Percentiles rank a stretch among this genome's conserved stretches.
Conservation (phyloP, 1,284 basidiomycete species). For the Cryptococcus sp. region DNA sequence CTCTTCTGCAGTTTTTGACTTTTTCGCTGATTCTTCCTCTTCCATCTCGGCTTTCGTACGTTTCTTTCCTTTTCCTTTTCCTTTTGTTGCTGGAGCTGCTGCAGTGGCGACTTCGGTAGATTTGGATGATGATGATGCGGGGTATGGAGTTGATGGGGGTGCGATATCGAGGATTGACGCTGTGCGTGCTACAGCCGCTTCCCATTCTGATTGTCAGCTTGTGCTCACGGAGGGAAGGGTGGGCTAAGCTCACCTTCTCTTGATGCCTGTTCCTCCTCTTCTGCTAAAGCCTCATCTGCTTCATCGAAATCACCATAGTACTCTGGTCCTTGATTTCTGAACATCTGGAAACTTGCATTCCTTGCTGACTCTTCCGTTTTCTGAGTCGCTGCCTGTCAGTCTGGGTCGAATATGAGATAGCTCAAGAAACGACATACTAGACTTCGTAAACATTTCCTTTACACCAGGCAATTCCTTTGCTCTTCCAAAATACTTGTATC, state of each 20-base stretch:
- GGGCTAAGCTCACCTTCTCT: constrained; percentile 59
- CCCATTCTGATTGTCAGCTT: constrained; percentile 59
- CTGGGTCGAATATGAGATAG: background rate
- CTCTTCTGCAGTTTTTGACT: constrained; percentile 1
- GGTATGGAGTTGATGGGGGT: constrained; percentile 1
- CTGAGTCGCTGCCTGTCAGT: constrained; percentile 54
- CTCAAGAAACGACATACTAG: constrained; percentile 58
- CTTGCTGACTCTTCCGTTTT: constrained; percentile 73
- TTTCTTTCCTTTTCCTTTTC: constrained; percentile 32
- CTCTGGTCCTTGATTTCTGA: constrained; percentile 75
- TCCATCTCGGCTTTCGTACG: background rate
- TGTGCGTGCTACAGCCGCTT: constrained; percentile 50
- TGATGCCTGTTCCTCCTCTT: constrained; percentile 67
- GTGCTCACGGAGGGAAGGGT: background rate
- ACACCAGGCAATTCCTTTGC: constrained; percentile 96
- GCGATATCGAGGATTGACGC: constrained; percentile 18
- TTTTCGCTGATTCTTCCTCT: constrained; percentile 7
- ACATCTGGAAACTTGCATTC: constrained; percentile 77
- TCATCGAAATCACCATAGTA: constrained; percentile 95
- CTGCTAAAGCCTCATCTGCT: constrained; percentile 62
- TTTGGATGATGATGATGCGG: constrained; percentile 5
- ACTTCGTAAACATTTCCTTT: constrained; percentile 82
- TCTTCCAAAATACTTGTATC: constrained; percentile 99
- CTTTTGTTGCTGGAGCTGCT: background rate
- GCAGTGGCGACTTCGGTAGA: background rate